phyloP scores from a whole-genome alignment of 2,329 filamentous ascomycete species.

The Monilinia vaccinii-corymbosi region DNA sequence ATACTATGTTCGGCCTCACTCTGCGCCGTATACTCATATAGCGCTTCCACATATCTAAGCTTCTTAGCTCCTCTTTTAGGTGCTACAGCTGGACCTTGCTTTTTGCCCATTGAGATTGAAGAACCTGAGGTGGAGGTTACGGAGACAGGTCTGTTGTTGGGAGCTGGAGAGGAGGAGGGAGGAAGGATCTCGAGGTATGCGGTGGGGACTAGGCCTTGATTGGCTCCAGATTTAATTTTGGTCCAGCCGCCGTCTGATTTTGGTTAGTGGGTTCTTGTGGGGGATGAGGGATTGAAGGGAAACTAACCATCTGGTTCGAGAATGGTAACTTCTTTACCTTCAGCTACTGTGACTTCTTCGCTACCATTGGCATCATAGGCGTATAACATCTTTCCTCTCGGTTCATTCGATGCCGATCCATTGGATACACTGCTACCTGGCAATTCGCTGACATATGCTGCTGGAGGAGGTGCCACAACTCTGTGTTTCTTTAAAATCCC shows the following conservation, averaged over 20 bases:
- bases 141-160: slow-evolving; percentile 49
- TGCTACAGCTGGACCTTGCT: slow-evolving; percentile 56
- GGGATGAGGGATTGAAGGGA: slow-evolving; percentile 8
- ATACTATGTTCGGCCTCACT: slow-evolving; percentile 85
- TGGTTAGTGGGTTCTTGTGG: slow-evolving; percentile 26
- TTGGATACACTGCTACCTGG: slow-evolving; percentile 41
- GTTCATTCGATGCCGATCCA: slow-evolving; percentile 39
- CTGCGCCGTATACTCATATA: slow-evolving; percentile 86
- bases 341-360: slow-evolving; percentile 72
- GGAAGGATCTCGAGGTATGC: slow-evolving; percentile 68
- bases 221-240: slow-evolving; percentile 65
- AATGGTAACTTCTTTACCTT: slow-evolving; percentile 68
- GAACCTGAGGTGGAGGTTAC: slow-evolving; percentile 70
- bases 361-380: slow-evolving; percentile 70
- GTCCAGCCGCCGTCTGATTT: slow-evolving; percentile 82
- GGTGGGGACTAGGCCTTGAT: slow-evolving; percentile 79
- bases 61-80: slow-evolving; percentile 89
- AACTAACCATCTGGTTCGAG: slow-evolving; percentile 78
- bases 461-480: slow-evolving; percentile 78
- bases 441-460: slow-evolving; percentile 65
- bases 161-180: slow-evolving; percentile 32
- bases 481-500: slow-evolving; percentile 48
- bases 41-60: slow-evolving; percentile 80
- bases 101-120: slow-evolving; percentile 42
- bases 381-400: slow-evolving; percentile 83